A percentile compares a stretch with the other conserved stretches of the same genome.
These are phyloP conservation scores for Euphorbia schlechtendalii DNA, from an alignment of 441 rosid species.

Conservation along the genomic window DNA sequence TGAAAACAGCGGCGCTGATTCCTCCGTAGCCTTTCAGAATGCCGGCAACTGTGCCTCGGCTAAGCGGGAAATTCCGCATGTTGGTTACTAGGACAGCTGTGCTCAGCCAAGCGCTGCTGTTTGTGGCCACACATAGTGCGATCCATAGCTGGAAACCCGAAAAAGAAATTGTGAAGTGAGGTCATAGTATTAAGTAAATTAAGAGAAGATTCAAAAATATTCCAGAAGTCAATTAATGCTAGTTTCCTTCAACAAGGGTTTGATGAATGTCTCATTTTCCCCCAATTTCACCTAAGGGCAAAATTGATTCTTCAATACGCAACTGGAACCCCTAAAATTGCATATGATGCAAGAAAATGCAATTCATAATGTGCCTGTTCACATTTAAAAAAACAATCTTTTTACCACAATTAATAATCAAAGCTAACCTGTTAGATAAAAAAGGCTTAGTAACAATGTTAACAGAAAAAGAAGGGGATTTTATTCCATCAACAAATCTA, in stretches of 20 bases:
- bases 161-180: too few relatives aligned
- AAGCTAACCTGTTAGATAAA: neutral
- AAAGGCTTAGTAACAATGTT: neutral
- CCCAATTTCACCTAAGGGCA: too few relatives aligned
- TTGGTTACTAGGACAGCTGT: slow-evolving; percentile 87
- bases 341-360: neutral
- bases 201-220: neutral
- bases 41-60: slow-evolving; percentile 83
- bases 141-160: slow-evolving; percentile 69
- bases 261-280: too few relatives aligned
- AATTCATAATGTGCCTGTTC: neutral
- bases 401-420: neutral
- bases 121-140: slow-evolving; percentile 66
- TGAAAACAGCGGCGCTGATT: slow-evolving; percentile 65
- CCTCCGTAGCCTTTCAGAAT: slow-evolving; percentile 90
- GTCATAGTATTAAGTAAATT: neutral
- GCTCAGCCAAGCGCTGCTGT: slow-evolving; percentile 80
- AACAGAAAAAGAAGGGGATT: too few relatives aligned
- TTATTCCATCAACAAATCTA: too few relatives aligned
- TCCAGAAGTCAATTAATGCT: too few relatives aligned
- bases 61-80: slow-evolving; percentile 96
- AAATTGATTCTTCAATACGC: too few relatives aligned
- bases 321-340: too few relatives aligned
- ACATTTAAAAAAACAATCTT: neutral
- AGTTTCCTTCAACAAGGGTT: neutral